Conservation (phyloP, 257 asterid genomes). For the Ligustrum vulgare region DNA sequence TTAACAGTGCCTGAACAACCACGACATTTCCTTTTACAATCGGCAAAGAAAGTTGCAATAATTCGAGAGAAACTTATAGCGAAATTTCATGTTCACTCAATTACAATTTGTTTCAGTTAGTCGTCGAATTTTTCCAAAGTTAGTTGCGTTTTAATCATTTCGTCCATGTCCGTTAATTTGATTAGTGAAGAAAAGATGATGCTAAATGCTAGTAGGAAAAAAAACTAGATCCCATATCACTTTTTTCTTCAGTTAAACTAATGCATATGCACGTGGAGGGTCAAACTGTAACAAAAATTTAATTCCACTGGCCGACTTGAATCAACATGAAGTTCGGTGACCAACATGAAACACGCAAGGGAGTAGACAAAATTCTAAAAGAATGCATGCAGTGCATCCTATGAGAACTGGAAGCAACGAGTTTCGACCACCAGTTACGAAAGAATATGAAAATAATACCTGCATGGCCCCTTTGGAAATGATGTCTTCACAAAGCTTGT, state of each 20-base stretch:
- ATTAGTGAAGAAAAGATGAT: too few relatives aligned
- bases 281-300: neutral
- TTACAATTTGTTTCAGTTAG: too few relatives aligned
- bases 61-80: too few relatives aligned
- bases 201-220: too few relatives aligned
- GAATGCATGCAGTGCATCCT: neutral
- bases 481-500: constrained; percentile 89
- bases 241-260: neutral
- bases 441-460: constrained; percentile 42
- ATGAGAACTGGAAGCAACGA: neutral
- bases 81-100: too few relatives aligned
- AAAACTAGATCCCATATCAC: neutral
- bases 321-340: neutral
- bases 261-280: neutral
- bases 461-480: constrained; percentile 93
- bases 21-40: too few relatives aligned
- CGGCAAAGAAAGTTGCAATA: too few relatives aligned
- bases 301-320: neutral
- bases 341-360: neutral
- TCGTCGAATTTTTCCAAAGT: too few relatives aligned
- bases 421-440: neutral
- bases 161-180: neutral
- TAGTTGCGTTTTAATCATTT: neutral
- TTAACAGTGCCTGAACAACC: constrained; percentile 69
- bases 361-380: constrained; percentile 7